Base-by-base conservation (phyloP, 148 eudicot species). In the Beta vulgaris region DNA sequence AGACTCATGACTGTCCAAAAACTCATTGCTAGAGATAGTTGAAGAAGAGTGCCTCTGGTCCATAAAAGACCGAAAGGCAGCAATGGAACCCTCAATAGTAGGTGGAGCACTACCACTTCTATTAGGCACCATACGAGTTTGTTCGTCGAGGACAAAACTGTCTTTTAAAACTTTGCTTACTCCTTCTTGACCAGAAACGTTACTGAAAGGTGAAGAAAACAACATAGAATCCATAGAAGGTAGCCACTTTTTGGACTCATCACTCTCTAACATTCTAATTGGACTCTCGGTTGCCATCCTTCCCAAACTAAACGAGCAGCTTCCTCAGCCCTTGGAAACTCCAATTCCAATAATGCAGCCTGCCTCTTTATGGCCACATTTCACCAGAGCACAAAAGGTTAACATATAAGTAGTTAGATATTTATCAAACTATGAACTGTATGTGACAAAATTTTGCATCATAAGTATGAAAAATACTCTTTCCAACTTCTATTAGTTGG, bases 51-150 rank as follows among this genome's bases (percentile, higher is more conserved):
- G 71, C 39, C 58, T 69, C 40, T 75, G 82, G n/a, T 73, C 78
- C 78, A 83, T 72, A 42, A 82, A 78, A 55, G 74, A 60, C 59
- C 61, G 72, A 61, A 81, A 62, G 59, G 85, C 68, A 62, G 80
- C 73, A 36, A 76, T 39, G 7, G 87, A 71, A 36, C 81, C 87
- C 71, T 81, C 87, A 34, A 81, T 44, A 39, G 82, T 78, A 58
- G 87, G 87, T 46, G 87, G 87, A 54, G 87, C 87, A 71, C 87
- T 84, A 26, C 83, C 87, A 65, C 87, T 81, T 77, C 87, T 81
- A 66, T 43, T 69, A 28, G 87, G 87, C 51, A n/a, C 63, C 23
- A 23, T 37, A 23, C 73, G 66, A 54, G 40, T 69, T 53, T 73
- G 59, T 35, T 74, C 81, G 77, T 59, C 74, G 73, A 54, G 19